Evolutionary conservation across 768 basidiomycete species (phyloP), one percentile per base, ranked within the genome.

Genomic region (Suillus paluster): DNA sequence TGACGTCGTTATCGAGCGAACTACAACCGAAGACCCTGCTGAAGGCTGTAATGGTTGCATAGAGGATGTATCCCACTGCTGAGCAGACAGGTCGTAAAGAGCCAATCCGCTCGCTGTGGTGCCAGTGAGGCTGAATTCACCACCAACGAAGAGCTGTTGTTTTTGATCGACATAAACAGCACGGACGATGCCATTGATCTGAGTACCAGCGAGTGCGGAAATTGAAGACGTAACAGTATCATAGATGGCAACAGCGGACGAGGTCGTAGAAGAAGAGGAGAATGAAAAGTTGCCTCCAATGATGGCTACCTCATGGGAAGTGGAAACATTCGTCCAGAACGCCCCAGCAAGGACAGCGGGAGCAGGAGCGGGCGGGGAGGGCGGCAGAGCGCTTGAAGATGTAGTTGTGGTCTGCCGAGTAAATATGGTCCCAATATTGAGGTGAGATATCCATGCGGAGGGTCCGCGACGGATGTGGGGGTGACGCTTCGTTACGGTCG

Each of bases 231-330:
- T 76, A 7, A 75, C 69, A 3, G 83, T 74, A 70, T 95, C 82
- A 71, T 97, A 97, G 36, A 95, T 75, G 1, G 86, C 92, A 23
- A 97, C 71, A 34, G 83, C 86, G 63, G 83, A 78, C 2, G 86
- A 81, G 3, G 71, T 70, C 19, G 74, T 64, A 2, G 80, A 77
- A 5, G 80, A 76, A 42, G 77, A 64, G 7, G 79, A 62, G 70
- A 88, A 88, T 1, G 90, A 84, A 73, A 98, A 99, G 73, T 95
- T 95, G 39, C 97, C 97, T 36, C 95, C 97, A 53, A 98, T 79
- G 64, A 98, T 85, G 46, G 86, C 86, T 21, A 94, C 75, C 60
- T 92, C 86, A 5, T 84, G 81, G 11, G 78, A 78, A 3, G 86
- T 86, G 2, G 89, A 84, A 41, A 80, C 80, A 70, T 98, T 97